Evolutionary conservation across 106 monocot species (phyloP).

Genomic region (Platanthera zijinensis): DNA sequence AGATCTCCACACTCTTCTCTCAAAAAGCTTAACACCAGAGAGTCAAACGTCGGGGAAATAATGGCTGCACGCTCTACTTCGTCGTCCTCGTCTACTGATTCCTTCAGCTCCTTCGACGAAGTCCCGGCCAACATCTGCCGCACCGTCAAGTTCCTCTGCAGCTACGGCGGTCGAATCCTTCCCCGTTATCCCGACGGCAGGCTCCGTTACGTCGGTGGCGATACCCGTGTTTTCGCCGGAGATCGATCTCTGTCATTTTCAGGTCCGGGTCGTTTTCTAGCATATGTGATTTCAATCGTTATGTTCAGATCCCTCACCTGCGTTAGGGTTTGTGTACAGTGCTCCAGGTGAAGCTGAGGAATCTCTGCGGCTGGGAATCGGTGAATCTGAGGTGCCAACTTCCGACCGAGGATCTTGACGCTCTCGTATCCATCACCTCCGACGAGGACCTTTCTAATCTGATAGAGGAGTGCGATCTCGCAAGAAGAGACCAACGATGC

Average conservation of each 20-base stretch:
- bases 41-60: neutral
- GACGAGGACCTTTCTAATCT: slow-evolving; percentile 80
- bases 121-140: neutral
- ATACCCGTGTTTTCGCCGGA: slow-evolving; percentile 32
- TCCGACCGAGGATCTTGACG: slow-evolving; percentile 77
- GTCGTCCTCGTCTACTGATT: slow-evolving; percentile 3
- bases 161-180: slow-evolving; percentile 45
- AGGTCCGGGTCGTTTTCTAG: neutral
- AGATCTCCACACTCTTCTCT: neutral
- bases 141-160: slow-evolving; percentile 41
- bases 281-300: neutral
- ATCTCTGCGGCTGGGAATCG: slow-evolving; percentile 52
- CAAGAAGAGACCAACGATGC: slow-evolving; percentile 18
- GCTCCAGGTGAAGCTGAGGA: slow-evolving; percentile 46
- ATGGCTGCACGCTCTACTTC: slow-evolving; percentile 8
- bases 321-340: slow-evolving; percentile 23
- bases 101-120: neutral
- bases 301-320: neutral
- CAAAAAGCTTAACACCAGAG: too few relatives aligned
- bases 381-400: slow-evolving; percentile 64
- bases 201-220: slow-evolving; percentile 45
- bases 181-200: slow-evolving; percentile 33
- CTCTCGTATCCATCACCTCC: slow-evolving; percentile 61
- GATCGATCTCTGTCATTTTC: slow-evolving; percentile 25
- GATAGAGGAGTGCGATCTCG: slow-evolving; percentile 70